Conservation (phyloP, 257 asterid species). For the Ilex aquifolium region DNA sequence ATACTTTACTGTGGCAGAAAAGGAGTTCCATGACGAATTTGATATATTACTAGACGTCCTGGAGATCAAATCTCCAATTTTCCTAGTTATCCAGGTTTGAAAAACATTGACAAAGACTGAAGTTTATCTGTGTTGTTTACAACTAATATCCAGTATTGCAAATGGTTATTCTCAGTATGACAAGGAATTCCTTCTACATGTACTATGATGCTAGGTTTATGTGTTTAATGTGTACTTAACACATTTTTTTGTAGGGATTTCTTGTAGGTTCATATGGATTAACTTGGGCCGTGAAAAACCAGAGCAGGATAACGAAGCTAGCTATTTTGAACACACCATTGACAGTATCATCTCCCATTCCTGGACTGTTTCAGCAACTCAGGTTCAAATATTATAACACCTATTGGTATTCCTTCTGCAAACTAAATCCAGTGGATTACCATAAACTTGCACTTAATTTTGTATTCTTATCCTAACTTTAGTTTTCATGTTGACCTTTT, state of each 20-base stretch:
- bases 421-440: too few relatives aligned
- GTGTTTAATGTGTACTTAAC: conserved; percentile 1
- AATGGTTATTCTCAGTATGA: too few relatives aligned
- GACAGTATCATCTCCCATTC: conserved; percentile 85
- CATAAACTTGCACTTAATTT: too few relatives aligned
- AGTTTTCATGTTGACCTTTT: too few relatives aligned
- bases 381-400: conserved; percentile 35
- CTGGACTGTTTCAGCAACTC: conserved; percentile 90
- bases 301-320: conserved; percentile 67
- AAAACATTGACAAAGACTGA: conserved; percentile 3
- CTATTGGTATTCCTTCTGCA: background rate
- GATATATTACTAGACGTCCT: conserved; percentile 78
- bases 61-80: conserved; percentile 62
- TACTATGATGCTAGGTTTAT: background rate
- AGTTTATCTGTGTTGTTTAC: conserved; percentile 4
- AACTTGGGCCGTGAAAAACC: conserved; percentile 91
- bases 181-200: too few relatives aligned
- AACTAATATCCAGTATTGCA: background rate
- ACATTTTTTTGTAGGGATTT: conserved; percentile 58
- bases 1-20: conserved; percentile 47
- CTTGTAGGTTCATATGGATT: conserved; percentile 94
- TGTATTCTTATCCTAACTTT: too few relatives aligned
- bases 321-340: conserved; percentile 80
- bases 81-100: conserved; percentile 89
- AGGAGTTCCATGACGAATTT: conserved; percentile 84